A percentile compares a stretch with the other conserved stretches of the same genome.
phyloP scores from a whole-genome alignment of 345 rosid species.

The Cochlearia excelsa region DNA sequence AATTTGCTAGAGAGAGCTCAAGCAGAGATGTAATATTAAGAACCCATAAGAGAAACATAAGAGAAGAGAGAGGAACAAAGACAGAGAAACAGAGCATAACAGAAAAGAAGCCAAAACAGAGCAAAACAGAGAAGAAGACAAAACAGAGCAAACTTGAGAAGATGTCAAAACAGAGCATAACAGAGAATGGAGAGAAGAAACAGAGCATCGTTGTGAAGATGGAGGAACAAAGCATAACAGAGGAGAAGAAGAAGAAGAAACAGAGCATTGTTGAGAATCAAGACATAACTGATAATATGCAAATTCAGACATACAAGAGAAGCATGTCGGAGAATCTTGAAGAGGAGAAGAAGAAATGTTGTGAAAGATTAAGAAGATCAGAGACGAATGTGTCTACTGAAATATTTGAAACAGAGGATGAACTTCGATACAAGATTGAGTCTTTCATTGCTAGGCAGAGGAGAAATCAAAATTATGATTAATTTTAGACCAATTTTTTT shows the following conservation, averaged over 20 bases:
- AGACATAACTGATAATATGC: too few species aligned
- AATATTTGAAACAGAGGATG: constrained; percentile 50
- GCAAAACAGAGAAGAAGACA: background rate
- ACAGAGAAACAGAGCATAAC: constrained; percentile 24
- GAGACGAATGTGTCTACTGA: constrained; percentile 29
- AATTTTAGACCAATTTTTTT: constrained; percentile 22
- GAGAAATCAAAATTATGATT: constrained; percentile 62
- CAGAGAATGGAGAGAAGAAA: constrained; percentile 3
- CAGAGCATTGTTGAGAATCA: constrained; percentile 29
- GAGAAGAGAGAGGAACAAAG: background rate
- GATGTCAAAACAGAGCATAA: constrained; percentile 12
- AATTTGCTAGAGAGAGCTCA: constrained; percentile 45
- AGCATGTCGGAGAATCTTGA: too few species aligned
- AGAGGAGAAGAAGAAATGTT: too few species aligned
- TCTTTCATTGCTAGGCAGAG: constrained; percentile 82
- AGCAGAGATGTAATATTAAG: constrained; percentile 27
- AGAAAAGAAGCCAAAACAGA: constrained; percentile 29
- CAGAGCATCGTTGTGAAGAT: constrained; percentile 4
- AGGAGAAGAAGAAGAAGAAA: constrained; percentile 52
- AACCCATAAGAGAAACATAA: constrained; percentile 8
- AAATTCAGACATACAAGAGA: too few species aligned
- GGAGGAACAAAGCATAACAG: constrained; percentile 22
- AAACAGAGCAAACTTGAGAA: constrained; percentile 16
- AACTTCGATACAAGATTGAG: constrained; percentile 58
- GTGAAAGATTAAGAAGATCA: constrained; percentile 13